Conservation (phyloP, 441 rosid species). For the California macrophylla region DNA sequence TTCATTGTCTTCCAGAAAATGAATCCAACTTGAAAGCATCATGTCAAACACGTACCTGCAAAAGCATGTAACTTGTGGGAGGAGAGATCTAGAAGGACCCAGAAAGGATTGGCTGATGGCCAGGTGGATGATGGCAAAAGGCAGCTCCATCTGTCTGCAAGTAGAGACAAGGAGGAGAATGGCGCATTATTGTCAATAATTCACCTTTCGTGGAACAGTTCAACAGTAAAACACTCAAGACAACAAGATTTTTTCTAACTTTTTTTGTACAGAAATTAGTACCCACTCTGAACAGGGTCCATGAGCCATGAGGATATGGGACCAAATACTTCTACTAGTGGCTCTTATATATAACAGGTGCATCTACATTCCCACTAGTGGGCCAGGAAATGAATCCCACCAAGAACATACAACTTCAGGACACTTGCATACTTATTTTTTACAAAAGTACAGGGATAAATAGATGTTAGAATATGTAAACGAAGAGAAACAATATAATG, state of each 20-base stretch:
- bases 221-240: not conserved
- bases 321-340: not conserved
- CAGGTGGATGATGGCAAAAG: not conserved
- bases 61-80: not conserved
- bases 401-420: not conserved
- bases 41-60: constrained; percentile 3
- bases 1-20: not conserved
- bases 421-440: not conserved
- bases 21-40: not conserved
- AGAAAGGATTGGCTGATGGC: not conserved
- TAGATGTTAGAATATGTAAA: not conserved
- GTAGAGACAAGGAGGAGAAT: not conserved
- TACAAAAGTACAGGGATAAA: not conserved
- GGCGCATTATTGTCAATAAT: not conserved
- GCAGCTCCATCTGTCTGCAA: not conserved
- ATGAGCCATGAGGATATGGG: not conserved
- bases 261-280: constrained; percentile 1
- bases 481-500: not conserved
- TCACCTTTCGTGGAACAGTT: not conserved
- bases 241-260: not conserved
- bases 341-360: not conserved
- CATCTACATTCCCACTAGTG: not conserved
- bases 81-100: constrained; percentile 3
- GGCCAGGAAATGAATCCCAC: not conserved
- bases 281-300: not conserved